Base-by-base conservation (phyloP, 2,329 filamentous ascomycete species). In the Fusarium multiceps region DNA sequence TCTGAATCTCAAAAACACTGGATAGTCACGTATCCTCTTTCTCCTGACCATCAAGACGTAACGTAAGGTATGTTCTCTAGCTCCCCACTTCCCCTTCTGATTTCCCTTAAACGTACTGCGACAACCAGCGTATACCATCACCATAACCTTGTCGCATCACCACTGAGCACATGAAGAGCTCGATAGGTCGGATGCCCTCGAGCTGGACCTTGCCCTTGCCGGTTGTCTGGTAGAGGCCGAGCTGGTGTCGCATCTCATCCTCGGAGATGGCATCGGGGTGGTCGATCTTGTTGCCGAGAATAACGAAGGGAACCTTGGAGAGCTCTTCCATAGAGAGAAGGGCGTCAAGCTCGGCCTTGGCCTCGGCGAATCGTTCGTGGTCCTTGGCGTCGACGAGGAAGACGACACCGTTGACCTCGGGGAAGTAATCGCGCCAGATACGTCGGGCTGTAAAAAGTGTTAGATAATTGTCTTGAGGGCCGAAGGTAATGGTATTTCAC, bases 271-370 rank as follows among this genome's bases (percentile, higher is more conserved):
- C 96, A 75, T 97, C 92, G 56, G 94, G 94, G 85, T 98, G 94
- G 82, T 99, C 96, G 81, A 99, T 99, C 90, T 99, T 99, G 90
- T 99, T 99, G 76, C 96, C 96, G 70, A 99, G 89, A 75, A 99
- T 90, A 67, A 98, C 89, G 82, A 98, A 98, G 57, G 96, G 96
- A 11, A 97, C 96, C 87, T 97, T 98, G 80, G 89, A 86, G 41
- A 99, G 89, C 80, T 98, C 95, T 84, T 99, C 96, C 95, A 99
- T 98, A 68, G 93, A 90, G 74, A 99, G 88, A 55, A 98, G 92
- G 56, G 93, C 94, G 79, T 99, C 96, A 69, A 99, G 92, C 86
- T 99, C 96, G 76, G 92, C 95, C 86, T 98, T 98, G 78, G 94
- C 92, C 86, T 99, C 96, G 76, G 87, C 81, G 81, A 99, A 93